These are phyloP conservation scores for Boletus rufocinnamomeus DNA, from an alignment of 768 basidiomycete species.

Conservation along the genomic window DNA sequence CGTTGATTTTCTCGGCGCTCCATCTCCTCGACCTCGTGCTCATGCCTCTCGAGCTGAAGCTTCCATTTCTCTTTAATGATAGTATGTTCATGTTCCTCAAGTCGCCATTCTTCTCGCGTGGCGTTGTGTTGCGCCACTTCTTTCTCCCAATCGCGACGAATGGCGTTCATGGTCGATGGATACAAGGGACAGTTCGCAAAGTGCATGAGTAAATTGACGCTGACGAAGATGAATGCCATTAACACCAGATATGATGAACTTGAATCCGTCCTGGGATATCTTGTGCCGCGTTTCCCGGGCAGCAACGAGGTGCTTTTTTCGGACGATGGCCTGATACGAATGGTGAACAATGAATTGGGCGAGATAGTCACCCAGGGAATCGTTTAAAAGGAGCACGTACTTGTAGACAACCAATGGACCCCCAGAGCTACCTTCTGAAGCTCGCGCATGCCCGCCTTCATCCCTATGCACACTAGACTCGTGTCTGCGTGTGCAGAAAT, in stretches of 20 bases:
- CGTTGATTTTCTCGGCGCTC: no score
- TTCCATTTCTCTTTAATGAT: no score
- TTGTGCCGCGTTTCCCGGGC: background rate
- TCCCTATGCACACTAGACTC: background rate
- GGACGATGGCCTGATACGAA: background rate
- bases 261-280: background rate
- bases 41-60: conserved; percentile 1
- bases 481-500: background rate
- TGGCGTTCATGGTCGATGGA: conserved; percentile 6
- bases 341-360: no score
- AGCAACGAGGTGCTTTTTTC: conserved; percentile 15
- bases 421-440: background rate
- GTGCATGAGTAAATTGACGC: conserved; percentile 5
- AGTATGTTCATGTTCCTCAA: conserved; percentile 7
- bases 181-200: conserved; percentile 13
- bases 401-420: background rate
- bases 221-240: background rate
- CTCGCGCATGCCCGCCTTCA: no score
- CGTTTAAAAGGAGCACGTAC: background rate
- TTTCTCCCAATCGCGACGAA: conserved; percentile 15
- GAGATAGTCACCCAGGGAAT: background rate
- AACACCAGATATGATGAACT: background rate
- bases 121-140: background rate
- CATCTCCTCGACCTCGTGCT: conserved; percentile 4
- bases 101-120: conserved; percentile 7